Conservation (phyloP, 148 eudicot species). For the Fagopyrum esculentum region DNA sequence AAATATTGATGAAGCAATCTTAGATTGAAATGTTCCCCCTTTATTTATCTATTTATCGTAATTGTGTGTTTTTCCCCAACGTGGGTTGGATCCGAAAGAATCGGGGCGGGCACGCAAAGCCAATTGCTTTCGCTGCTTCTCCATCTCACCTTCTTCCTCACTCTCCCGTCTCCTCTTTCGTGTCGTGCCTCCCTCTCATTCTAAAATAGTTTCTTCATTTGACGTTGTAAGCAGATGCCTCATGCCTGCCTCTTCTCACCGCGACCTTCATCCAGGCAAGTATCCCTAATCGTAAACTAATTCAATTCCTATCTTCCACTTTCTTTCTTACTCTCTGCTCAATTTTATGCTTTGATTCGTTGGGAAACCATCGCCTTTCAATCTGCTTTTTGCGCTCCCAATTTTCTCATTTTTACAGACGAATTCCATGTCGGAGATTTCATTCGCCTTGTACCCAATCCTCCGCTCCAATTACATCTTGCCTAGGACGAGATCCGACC, state of each 20-base stretch:
- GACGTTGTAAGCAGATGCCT: neutral
- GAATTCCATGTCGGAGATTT: neutral
- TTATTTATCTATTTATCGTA: too few relatives aligned
- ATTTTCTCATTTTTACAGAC: neutral
- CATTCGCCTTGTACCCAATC: neutral
- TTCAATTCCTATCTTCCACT: neutral
- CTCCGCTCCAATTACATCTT: neutral
- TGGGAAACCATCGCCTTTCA: neutral
- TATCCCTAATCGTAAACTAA: neutral
- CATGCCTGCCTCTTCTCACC: neutral
- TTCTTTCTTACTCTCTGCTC: neutral
- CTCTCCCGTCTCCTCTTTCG: constrained; percentile 5
- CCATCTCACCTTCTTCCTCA: constrained; percentile 2
- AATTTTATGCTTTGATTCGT: neutral
- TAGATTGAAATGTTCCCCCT: too few relatives aligned
- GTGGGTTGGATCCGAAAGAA: constrained; percentile 4
- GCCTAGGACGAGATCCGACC: neutral
- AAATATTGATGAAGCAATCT: too few relatives aligned
- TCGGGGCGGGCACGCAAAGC: neutral
- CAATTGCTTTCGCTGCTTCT: neutral
- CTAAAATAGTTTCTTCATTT: neutral
- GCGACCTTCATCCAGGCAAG: constrained; percentile 1
- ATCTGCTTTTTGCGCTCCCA: constrained; percentile 1
- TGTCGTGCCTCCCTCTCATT: constrained; percentile 8
- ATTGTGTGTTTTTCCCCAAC: too few relatives aligned